Evolutionary conservation across 495 filamentous ascomycete species (phyloP), one percentile per base, ranked within the genome.

Genomic region (Clohesyomyces aquaticus): DNA sequence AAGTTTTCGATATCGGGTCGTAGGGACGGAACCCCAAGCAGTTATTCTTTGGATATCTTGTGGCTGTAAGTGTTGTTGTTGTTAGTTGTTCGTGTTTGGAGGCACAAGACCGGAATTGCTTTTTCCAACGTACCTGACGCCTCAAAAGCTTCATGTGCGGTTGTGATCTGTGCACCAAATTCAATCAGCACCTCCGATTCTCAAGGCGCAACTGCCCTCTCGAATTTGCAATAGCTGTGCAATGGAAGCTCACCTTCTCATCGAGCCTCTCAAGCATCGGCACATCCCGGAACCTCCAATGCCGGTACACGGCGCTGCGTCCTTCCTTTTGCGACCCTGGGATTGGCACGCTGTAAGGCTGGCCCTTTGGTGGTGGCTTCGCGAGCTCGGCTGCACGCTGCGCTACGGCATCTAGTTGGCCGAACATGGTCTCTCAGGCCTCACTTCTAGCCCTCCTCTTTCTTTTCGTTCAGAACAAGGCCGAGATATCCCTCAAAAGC

Each of bases 11-110:
- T 21, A 66, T 73, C 3, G 88, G 75, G 75, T 97, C 87, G 79
- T 89, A 97, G 0, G 89, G 85, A 42, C 94, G 85, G 74, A 83
- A 86, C 45, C 94, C 94, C 53, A 98, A 78, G 77, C 91, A 96
- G 66, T 76, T 78, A 50, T 73, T 77, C 41, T 79, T 81, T 16
- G 86, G 85, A 26, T 57, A 52, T 25, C 23, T 54, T 0, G 57
- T 47, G 14, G 55, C 69, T 72, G 25, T 19, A n/a, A 25, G 3
- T 43, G 11, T n/a, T 11, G 41, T 46, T 21, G 42, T 32, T n/a
- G 23, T 23, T 12, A 35, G 42, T 12, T 43, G 54, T 26, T 29
- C 16, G 10, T 19, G 52, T 48, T 6, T 6, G 32, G 32, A 14
- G n/a, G n/a, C n/a, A n/a, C n/a, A n/a, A 2, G 18, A 8, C 27